Evolutionary conservation across 2,329 filamentous ascomycete species (phyloP).

Genomic region (Thielaviopsis punctulata): DNA sequence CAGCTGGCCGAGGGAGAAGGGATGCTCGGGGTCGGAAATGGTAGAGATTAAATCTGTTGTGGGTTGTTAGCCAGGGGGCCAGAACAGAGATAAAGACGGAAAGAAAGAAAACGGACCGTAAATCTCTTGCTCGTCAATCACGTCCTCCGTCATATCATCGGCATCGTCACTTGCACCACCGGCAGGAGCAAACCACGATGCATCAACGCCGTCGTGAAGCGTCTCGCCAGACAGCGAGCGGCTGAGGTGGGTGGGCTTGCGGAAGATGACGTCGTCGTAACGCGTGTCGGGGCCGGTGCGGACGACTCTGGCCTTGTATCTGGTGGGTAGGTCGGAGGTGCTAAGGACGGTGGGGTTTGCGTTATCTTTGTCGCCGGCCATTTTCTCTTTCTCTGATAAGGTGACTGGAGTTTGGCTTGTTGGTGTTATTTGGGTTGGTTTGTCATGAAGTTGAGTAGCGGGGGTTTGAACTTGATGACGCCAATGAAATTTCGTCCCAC

Average conservation of each 20-base stretch:
- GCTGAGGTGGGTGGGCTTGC: conserved; percentile 27
- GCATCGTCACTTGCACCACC: conserved; percentile 37
- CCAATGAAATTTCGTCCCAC: neutral
- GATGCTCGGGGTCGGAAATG: conserved; percentile 93
- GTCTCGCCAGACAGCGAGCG: conserved; percentile 17
- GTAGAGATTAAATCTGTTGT: conserved; percentile 82
- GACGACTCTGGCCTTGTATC: conserved; percentile 31
- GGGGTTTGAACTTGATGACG: no score
- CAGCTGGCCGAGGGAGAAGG: conserved; percentile 78
- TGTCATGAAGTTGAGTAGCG: no score
- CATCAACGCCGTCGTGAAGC: neutral
- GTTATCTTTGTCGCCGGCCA: conserved; percentile 37
- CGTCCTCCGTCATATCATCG: conserved; percentile 41
- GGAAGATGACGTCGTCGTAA: conserved; percentile 30
- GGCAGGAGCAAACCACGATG: conserved; percentile 13
- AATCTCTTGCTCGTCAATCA: conserved; percentile 83
- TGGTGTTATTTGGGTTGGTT: neutral
- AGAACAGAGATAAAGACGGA: conserved; percentile 9
- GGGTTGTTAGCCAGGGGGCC: conserved; percentile 7
- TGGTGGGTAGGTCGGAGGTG: conserved; percentile 72
- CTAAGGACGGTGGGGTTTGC: conserved; percentile 89
- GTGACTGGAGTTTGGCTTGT: neutral
- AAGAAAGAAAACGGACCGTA: conserved; percentile 43
- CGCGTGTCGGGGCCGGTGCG: conserved; percentile 30
- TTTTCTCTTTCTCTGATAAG: neutral